A percentile compares a stretch with the other conserved stretches of the same genome.
Evolutionary conservation across 2,329 filamentous ascomycete species (phyloP).

Genomic region (Fusarium liriodendri): DNA sequence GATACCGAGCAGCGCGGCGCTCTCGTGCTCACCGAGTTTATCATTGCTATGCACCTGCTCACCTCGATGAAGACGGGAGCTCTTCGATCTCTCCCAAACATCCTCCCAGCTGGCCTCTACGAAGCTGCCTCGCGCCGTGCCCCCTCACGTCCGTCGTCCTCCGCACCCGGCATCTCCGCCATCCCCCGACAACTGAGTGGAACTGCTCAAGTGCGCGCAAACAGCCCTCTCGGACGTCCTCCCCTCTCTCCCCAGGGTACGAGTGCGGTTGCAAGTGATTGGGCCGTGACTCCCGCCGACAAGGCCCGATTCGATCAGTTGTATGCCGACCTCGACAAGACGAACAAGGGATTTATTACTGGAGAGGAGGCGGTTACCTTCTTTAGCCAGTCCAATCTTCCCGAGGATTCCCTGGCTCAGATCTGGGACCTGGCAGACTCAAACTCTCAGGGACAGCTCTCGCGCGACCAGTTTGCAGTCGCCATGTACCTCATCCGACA

Average conservation of each 20-base stretch:
- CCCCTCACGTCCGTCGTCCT: conserved; percentile 61
- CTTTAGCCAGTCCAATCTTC: conserved; percentile 90
- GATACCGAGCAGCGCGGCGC: conserved; percentile 94
- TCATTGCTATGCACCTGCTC: conserved; percentile 97
- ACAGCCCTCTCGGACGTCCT: conserved; percentile 66
- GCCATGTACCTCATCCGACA: conserved; percentile 97
- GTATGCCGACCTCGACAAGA: conserved; percentile 85
- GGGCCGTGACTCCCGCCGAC: conserved; percentile 85
- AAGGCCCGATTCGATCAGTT: conserved; percentile 90
- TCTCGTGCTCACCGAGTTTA: conserved; percentile 89
- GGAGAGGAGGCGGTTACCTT: conserved; percentile 96
- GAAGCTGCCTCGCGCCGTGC: conserved; percentile 85
- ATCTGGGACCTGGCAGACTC: conserved; percentile 99
- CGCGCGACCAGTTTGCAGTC: conserved; percentile 91
- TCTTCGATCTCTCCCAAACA: conserved; percentile 81
- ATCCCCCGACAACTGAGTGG: conserved; percentile 89
- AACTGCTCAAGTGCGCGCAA: conserved; percentile 71
- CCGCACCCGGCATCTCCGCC: conserved; percentile 67
- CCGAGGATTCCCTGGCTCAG: conserved; percentile 89
- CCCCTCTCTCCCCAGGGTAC: conserved; percentile 58
- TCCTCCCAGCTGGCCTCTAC: conserved; percentile 86
- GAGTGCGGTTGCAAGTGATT: conserved; percentile 65
- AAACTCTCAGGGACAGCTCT: conserved; percentile 87
- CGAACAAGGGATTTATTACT: conserved; percentile 83
- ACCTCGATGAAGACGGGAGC: conserved; percentile 89